A percentile compares a stretch with the other conserved stretches of the same genome.
Evolutionary conservation across 2,329 filamentous ascomycete species (phyloP).

Genomic region (Coleophoma eucalyptorum): DNA sequence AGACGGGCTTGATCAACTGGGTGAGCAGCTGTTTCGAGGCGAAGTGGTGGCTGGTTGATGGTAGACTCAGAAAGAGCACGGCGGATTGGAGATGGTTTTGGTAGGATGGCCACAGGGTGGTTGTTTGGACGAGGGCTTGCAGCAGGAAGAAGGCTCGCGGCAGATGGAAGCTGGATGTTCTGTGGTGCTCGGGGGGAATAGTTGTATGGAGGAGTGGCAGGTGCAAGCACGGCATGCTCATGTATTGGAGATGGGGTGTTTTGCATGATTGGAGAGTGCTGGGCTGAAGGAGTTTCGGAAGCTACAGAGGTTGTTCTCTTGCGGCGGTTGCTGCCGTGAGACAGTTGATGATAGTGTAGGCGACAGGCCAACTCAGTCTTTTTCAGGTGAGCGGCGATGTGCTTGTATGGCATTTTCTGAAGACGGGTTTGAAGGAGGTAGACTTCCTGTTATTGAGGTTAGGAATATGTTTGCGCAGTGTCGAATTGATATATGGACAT

Average conservation of each 20-base stretch:
- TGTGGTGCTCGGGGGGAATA: conserved; percentile 28
- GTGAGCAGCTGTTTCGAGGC: conserved; percentile 54
- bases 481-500: conserved; percentile 15
- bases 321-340: conserved; percentile 75
- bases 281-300: conserved; percentile 53
- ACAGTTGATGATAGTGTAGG: conserved; percentile 82
- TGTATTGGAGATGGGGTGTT: conserved; percentile 46
- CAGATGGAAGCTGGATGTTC: conserved; percentile 35
- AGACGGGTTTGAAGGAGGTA: conserved; percentile 81
- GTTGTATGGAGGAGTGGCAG: conserved; percentile 29
- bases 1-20: conserved; percentile 58
- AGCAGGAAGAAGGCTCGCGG: conserved; percentile 39
- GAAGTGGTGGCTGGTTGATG: conserved; percentile 35
- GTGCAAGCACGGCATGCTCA: conserved; percentile 27
- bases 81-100: conserved; percentile 54
- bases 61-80: conserved; percentile 38
- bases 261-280: conserved; percentile 46
- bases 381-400: conserved; percentile 79
- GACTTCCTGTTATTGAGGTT: conserved; percentile 54
- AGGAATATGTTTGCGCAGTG: conserved; percentile 3
- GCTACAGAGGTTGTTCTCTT: conserved; percentile 71
- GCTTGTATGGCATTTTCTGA: conserved; percentile 89
- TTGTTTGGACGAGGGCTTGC: conserved; percentile 44
- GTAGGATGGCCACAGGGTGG: conserved; percentile 58
- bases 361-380: conserved; percentile 87